Base-by-base conservation (phyloP, 2,329 filamentous ascomycete species). In the Calonectria naviculata region DNA sequence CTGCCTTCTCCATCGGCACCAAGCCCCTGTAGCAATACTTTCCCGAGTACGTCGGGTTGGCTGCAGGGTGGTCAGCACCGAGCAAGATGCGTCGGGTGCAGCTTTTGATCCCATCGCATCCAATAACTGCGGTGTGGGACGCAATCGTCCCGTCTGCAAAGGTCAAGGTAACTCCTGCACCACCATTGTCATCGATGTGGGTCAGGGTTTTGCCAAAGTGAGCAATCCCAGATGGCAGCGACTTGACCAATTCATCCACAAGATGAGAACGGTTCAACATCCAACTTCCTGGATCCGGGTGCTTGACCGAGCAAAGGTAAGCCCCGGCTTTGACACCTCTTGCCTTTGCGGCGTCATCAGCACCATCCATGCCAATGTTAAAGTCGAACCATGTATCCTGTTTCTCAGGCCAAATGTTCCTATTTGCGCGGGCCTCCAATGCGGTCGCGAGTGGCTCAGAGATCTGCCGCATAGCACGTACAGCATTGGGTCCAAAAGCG, bases 91-190 rank as follows among this genome's bases (percentile, higher is more conserved):
- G 26, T 17, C 71, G 46, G 5, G 56, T 60, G 19, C 65, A 46
- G 19, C 52, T 58, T 34, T 73, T 73, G 31, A 71, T 64, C 1
- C 71, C 68, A 10, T 73, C 71, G 42, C 68, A 68, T 3, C 68
- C 68, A 56, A 73, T 68, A 4, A 73, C 68, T 15, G 64, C 70
- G 9, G 15, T 46, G 28, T 67, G 65, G 12, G 24, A 29, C 8
- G 65, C 66, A 12, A 46, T 62, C 3, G 64, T 64, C 12, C 64
- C 68, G 58, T 71, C 65, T 29, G 64, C 44, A 26, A 66, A 71
- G 17, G 19, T 66, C 29, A 60, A 13, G 13, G 38, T 31, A 1
- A 65, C 46, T 15, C 54, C 46, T 7, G 26, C 36, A 2, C 24
- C 15, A 8, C 46, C 66, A 3, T 21, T n/a, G n/a, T 65, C 66